These are phyloP conservation scores for Aspergillus diversus DNA, from an alignment of 495 filamentous ascomycete species.

Conservation along the genomic window DNA sequence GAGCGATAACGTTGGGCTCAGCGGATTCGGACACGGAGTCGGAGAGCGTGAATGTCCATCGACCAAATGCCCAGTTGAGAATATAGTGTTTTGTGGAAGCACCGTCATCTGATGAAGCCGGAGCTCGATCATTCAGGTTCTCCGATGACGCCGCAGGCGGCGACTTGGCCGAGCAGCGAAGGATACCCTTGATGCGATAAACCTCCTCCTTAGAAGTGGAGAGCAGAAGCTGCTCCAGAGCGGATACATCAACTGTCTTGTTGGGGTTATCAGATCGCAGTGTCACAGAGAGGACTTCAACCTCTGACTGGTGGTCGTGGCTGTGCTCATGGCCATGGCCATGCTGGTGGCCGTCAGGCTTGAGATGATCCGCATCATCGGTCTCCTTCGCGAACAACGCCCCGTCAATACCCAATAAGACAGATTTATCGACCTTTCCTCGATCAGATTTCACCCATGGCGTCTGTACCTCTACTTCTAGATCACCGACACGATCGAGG, in stretches of 20 bases:
- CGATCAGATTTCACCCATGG: slow-evolving; percentile 79
- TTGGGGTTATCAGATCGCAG: slow-evolving; percentile 48
- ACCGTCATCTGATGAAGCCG: slow-evolving; percentile 3
- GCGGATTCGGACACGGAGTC: slow-evolving; percentile 43
- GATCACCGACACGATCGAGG: slow-evolving; percentile 80
- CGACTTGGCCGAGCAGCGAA: slow-evolving; percentile 57
- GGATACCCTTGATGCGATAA: slow-evolving; percentile 91
- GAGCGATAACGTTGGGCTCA: slow-evolving; percentile 54
- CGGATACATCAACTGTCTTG: slow-evolving; percentile 61
- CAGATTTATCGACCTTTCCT: slow-evolving; percentile 72
- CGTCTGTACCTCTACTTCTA: slow-evolving; percentile 81
- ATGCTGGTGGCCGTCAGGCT: slow-evolving; percentile 31
- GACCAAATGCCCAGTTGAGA: slow-evolving; percentile 96
- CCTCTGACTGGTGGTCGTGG: slow-evolving; percentile 76
- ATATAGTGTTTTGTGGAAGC: slow-evolving; percentile 59
- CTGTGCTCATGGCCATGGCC: slow-evolving; percentile 34
- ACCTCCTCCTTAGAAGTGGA: slow-evolving; percentile 85
- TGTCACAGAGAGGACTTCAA: slow-evolving; percentile 83
- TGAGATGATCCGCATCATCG: slow-evolving; percentile 19
- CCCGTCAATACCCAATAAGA: slow-evolving; percentile 87
- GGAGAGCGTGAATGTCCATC: slow-evolving; percentile 84
- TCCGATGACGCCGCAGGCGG: slow-evolving; percentile 64
- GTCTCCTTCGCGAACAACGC: slow-evolving; percentile 66
- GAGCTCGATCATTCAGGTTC: slow-evolving; percentile 20
- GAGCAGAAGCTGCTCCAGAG: slow-evolving; percentile 67